These are phyloP conservation scores for Populus hybrid DNA, from an alignment of 441 rosid genomes.

Conservation along the genomic window DNA sequence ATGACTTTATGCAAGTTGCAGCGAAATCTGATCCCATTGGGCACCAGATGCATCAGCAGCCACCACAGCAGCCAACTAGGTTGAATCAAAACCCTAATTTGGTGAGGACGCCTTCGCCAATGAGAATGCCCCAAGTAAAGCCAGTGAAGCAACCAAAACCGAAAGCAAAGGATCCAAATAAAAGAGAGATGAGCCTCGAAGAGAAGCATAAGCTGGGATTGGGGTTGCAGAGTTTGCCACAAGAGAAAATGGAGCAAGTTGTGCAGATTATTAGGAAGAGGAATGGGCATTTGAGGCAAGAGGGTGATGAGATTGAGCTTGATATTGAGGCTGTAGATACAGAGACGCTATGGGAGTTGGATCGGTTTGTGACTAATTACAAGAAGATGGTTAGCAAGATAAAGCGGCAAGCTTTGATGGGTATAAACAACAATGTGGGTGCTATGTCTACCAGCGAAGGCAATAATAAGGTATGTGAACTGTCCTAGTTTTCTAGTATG, in stretches of 20 bases:
- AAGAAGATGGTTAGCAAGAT: slow-evolving; percentile 35
- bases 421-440: background rate
- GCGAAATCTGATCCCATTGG: background rate
- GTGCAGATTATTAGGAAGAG: slow-evolving; percentile 36
- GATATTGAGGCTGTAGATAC: slow-evolving; percentile 40
- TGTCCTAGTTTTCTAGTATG: background rate
- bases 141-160: slow-evolving; percentile 37
- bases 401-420: slow-evolving; percentile 32
- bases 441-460: background rate
- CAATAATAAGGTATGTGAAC: background rate
- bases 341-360: slow-evolving; percentile 54
- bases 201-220: slow-evolving; percentile 39
- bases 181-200: slow-evolving; percentile 42
- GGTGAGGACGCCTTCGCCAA: background rate
- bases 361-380: slow-evolving; percentile 34
- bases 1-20: background rate
- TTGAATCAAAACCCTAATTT: background rate
- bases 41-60: background rate
- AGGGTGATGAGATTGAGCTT: slow-evolving; percentile 44
- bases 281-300: slow-evolving; percentile 28
- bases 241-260: slow-evolving; percentile 38
- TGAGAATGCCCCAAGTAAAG: slow-evolving; percentile 2
- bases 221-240: slow-evolving; percentile 37
- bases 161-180: too few relatives aligned
- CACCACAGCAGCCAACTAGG: background rate